Percentiles rank a stretch among this genome's conserved stretches.
Evolutionary conservation across 257 asterid genomes (phyloP).

Genomic region (Salvia splendens): DNA sequence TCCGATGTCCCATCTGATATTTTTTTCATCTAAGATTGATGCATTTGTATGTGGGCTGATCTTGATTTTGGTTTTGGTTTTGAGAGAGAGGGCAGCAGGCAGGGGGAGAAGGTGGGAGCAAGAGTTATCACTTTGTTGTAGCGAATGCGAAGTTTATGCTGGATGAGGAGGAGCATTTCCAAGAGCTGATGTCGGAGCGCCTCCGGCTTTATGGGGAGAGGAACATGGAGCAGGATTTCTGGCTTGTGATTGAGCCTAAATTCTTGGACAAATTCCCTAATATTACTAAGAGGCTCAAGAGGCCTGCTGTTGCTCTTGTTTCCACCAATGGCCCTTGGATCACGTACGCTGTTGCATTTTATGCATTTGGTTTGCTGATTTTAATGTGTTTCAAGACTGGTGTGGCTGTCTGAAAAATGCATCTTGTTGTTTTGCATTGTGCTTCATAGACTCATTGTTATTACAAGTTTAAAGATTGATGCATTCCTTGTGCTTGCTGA

Average conservation of each 20-base stretch:
- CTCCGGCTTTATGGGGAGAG: constrained; percentile 66
- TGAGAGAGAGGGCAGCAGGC: constrained; percentile 38
- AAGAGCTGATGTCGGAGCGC: constrained; percentile 79
- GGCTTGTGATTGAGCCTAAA: constrained; percentile 97
- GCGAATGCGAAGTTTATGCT: constrained; percentile 97
- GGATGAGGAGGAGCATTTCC: constrained; percentile 98
- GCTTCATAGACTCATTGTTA: neutral
- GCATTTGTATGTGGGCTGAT: constrained; percentile 14
- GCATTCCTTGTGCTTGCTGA: neutral
- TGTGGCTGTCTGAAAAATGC: constrained; percentile 11
- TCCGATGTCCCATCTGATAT: neutral
- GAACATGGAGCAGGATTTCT: constrained; percentile 74
- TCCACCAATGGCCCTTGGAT: constrained; percentile 93
- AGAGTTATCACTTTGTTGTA: constrained; percentile 73
- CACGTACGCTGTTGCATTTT: constrained; percentile 49
- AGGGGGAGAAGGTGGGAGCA: constrained; percentile 48
- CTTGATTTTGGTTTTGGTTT: constrained; percentile 22
- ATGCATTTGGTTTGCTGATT: neutral
- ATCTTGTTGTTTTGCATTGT: constrained; percentile 2
- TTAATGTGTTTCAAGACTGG: neutral
- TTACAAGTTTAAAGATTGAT: neutral
- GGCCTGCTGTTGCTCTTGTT: constrained; percentile 96
- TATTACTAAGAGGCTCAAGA: constrained; percentile 73
- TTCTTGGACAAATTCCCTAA: constrained; percentile 85
- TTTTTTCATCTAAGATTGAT: neutral